Base-by-base conservation (phyloP, 768 basidiomycete species). In the Cystobasidium tubakii region DNA sequence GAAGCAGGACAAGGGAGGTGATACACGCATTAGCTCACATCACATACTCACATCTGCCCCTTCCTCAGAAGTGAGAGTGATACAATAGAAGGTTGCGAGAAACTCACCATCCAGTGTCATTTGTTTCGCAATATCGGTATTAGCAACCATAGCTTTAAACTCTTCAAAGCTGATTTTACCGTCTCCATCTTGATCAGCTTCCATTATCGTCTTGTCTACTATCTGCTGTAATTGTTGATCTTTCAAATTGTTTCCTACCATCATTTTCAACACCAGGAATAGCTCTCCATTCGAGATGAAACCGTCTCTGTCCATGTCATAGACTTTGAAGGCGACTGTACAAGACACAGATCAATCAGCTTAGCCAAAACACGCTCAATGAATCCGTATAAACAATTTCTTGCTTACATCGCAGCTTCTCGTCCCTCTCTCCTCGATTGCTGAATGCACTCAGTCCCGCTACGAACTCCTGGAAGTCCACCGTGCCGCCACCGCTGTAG, bases 141-240 rank as follows among this genome's bases (percentile, higher is more conserved):
- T 95, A 33, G 93, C 91, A 31, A 99, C 96, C 88, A 98, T 97
- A 79, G 87, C 85, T 1, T 92, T 87, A 81, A 99, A 99, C 82
- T 98, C 96, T 71, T 96, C 93, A 78, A 99, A 99, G 82, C 87
- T 91, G 75, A 99, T 85, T 82, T 94, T 98, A 31, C 96, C 96
- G 80, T 99, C 96, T 82, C 91, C 93, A 80, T 99, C 94, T 81
- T 91, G 90, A 80, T 99, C 96, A 13, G 94, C 96, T 83, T 99
- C 96, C 92, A 99, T 93, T 81, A 99, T 99, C 10, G 96, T 98
- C 84, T 99, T 99, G 82, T 99, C 96, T 21, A 99, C 96, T 74
- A 99, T 99, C 81, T 98, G 96, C 82, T 99, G 96, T 74, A 99
- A 83, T 84, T 98, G 96, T 80, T 95, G 91, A 81, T 99, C 96